Evolutionary conservation across 306 rosid genomes (phyloP), one percentile per base, ranked within the genome.

Genomic region (Abrus precatorius): DNA sequence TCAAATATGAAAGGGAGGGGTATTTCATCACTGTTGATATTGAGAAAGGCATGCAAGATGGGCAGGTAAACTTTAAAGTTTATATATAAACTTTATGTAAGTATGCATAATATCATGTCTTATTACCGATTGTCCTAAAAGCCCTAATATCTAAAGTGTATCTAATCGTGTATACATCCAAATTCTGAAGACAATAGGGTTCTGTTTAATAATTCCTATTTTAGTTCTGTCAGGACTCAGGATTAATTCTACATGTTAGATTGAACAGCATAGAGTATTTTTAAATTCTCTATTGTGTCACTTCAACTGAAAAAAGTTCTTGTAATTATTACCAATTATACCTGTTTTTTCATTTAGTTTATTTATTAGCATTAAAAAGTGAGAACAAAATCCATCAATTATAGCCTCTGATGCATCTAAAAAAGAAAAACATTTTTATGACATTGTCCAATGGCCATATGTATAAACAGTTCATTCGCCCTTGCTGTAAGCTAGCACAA

Each of bases 1-100:
- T 93, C 79, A 93, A 95, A 88, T 95, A 74, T 54, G 98, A 80
- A 82, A 81, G 99, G 83, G 99, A 95, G 89, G 99, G 99, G 50
- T 93, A 93, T 86, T 91, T 89, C 48, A 65, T 93, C 57, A 93
- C 97, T 38, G 98, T 95, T 79, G 99, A 95, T 83, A 93, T 95
- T 45, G 99, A 95, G 89, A 95, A 95, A 83, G 99, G 99, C 87
- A 93, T 95, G 99, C 96, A 89, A 86, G 98, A 95, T 86, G 99
- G 99, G 48, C 93, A 95, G 89, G 99, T 95, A 92, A 89, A 91
- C 78, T 54, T 56, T 74, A 3, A 27, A 75, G 77, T 77, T 66
- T 63, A 14, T 64, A 64, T 49, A 10, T 67, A 55, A 67, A 66
- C 65, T 60, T 79, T 67, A 57, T 33, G 40, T 63, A 74, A 62